Evolutionary conservation across 2,329 filamentous ascomycete genomes (phyloP).

Genomic region (Pseudocercospora musae): DNA sequence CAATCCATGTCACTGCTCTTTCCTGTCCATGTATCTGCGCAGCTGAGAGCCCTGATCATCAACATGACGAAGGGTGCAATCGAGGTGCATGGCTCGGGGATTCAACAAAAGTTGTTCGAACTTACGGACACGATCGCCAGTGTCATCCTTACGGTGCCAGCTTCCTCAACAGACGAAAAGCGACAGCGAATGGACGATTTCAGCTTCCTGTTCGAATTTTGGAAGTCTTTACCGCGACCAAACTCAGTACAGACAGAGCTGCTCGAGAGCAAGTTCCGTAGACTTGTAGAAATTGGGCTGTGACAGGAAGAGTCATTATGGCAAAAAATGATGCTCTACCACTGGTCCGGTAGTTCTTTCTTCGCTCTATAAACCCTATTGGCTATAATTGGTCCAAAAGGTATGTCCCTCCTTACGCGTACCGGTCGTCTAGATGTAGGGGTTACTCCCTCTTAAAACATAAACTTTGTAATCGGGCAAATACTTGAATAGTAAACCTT

Average conservation of each 20-base stretch:
- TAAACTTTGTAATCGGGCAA: too few relatives aligned
- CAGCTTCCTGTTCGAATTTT: conserved; percentile 4
- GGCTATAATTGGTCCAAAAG: too few relatives aligned
- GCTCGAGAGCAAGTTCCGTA: neutral
- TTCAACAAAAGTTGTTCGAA: conserved; percentile 59
- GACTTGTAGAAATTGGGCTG: conserved; percentile 1
- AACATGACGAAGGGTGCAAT: conserved; percentile 46
- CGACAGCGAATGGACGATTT: conserved; percentile 53
- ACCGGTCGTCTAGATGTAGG: too few relatives aligned
- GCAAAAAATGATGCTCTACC: too few relatives aligned
- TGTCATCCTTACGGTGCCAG: conserved; percentile 53
- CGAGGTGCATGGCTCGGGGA: conserved; percentile 55
- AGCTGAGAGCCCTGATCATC: conserved; percentile 10
- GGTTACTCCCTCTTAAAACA: too few relatives aligned
- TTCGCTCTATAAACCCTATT: too few relatives aligned
- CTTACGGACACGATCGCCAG: conserved; percentile 60
- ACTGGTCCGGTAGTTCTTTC: too few relatives aligned
- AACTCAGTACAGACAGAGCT: conserved; percentile 1
- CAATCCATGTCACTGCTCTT: conserved; percentile 12
- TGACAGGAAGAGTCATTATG: too few relatives aligned
- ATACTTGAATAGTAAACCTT: too few relatives aligned
- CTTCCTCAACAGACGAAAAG: conserved; percentile 46
- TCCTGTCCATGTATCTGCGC: conserved; percentile 10
- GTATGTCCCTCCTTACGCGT: too few relatives aligned
- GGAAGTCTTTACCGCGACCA: conserved; percentile 5